A percentile compares a stretch with the other conserved stretches of the same genome.
phyloP scores from a whole-genome alignment of 2,329 filamentous ascomycete species.

The Fusarium tjaetaba region DNA sequence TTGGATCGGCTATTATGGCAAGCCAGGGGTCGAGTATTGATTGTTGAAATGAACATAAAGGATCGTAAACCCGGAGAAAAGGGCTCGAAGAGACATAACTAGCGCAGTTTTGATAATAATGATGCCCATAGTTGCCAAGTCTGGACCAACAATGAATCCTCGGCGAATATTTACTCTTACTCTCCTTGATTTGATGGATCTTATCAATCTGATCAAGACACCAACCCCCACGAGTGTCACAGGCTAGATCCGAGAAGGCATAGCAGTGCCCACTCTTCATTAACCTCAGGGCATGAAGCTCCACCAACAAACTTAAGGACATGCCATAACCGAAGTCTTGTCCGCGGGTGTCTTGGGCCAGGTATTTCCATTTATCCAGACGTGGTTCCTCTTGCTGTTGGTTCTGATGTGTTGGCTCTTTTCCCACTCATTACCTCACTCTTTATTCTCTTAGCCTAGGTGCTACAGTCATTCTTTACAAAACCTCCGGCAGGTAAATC shows the following conservation, averaged over 20 bases:
- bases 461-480: slow-evolving; percentile 15
- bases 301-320: slow-evolving; percentile 16
- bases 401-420: not conserved
- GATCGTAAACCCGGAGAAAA: too few relatives aligned
- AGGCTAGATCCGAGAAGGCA: not conserved
- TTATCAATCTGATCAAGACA: slow-evolving; percentile 37
- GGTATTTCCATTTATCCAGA: not conserved
- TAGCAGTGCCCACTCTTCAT: slow-evolving; percentile 27
- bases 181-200: slow-evolving; percentile 3
- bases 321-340: not conserved
- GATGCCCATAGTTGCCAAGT: too few relatives aligned
- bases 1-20: too few relatives aligned
- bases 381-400: not conserved
- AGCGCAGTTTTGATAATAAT: too few relatives aligned
- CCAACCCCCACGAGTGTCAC: not conserved
- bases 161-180: not conserved
- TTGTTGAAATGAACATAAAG: too few relatives aligned
- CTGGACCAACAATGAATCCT: not conserved
- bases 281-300: slow-evolving; percentile 21
- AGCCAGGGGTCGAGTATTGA: too few relatives aligned
- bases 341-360: too few relatives aligned
- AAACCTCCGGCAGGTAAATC: slow-evolving; percentile 20
- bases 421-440: not conserved
- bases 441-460: not conserved
- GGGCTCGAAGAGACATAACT: too few relatives aligned